phyloP scores from a whole-genome alignment of 73 alveolate genomes.

The Stentor coeruleus region DNA sequence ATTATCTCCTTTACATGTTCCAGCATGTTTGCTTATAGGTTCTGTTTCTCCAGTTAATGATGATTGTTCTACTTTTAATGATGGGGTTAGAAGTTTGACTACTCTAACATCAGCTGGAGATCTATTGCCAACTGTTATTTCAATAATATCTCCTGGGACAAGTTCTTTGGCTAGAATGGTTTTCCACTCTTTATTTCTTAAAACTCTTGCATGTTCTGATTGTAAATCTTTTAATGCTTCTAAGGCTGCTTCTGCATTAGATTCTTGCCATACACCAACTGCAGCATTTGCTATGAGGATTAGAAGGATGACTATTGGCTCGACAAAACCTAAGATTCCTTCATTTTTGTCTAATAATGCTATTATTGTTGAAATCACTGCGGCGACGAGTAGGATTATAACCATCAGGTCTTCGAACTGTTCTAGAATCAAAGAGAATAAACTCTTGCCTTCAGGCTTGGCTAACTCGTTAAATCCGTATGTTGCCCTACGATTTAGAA shows the following conservation, averaged over 20 bases:
- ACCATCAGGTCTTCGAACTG: slow-evolving; percentile 90
- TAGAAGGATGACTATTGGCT: slow-evolving; percentile 91
- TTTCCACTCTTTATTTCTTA: slow-evolving; percentile 76
- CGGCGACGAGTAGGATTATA: slow-evolving; percentile 87
- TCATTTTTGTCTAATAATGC: slow-evolving; percentile 64
- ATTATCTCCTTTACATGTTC: slow-evolving; percentile 23
- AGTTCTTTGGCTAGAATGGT: slow-evolving; percentile 72
- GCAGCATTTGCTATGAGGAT: slow-evolving; percentile 86
- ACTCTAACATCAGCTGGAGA: slow-evolving; percentile 94
- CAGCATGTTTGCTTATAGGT: slow-evolving; percentile 54
- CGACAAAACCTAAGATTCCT: slow-evolving; percentile 87
- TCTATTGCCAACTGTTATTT: slow-evolving; percentile 84
- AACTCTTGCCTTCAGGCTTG: slow-evolving; percentile 79
- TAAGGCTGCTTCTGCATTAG: slow-evolving; percentile 95
- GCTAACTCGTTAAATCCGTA: slow-evolving; percentile 84
- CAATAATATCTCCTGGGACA: slow-evolving; percentile 90
- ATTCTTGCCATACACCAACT: slow-evolving; percentile 91
- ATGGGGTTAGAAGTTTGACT: slow-evolving; percentile 63
- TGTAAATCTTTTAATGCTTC: slow-evolving; percentile 86
- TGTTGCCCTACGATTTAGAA: slow-evolving; percentile 46
- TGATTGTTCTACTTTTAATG: slow-evolving; percentile 91
- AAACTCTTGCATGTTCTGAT: slow-evolving; percentile 68
- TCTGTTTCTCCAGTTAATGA: slow-evolving; percentile 94
- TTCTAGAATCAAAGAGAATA: slow-evolving; percentile 86
- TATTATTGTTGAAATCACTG: slow-evolving; percentile 79